Evolutionary conservation across 306 rosid genomes (phyloP), one percentile per base, ranked within the genome.

Genomic region (Vigna reflexopilosa): DNA sequence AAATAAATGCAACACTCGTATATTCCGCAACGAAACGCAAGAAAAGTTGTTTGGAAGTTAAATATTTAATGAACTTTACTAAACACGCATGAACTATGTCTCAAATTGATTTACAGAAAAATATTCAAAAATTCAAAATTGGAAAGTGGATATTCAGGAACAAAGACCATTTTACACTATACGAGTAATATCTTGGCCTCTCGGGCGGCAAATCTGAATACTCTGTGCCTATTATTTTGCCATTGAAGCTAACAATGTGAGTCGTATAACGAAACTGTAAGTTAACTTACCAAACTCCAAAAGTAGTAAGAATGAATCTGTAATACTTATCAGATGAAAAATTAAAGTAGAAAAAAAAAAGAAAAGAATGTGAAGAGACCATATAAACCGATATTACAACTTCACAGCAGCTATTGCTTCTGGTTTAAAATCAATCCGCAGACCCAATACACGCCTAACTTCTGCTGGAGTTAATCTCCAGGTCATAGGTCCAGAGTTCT

Each of bases 391-490:
- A 66, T 65, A 83, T 77, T 87, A 94, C 91, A 94, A 86, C 86
- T 91, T 91, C 9, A 94, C 86, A 54, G 97, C 93, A 32, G 94
- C 85, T 80, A 91, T 91, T 30, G 96, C 97, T 87, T 94, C 97
- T 38, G 94, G 91, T 90, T 92, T 94, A 83, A 94, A 94, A 86
- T 94, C 98, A 78, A 94, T 91, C 75, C 98, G 87, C 45, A 91
- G 86, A 83, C 91, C 93, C 82, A 95, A 82, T n/a, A 95, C 92
- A 52, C 95, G 93, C 87, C 98, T 87, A 78, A 95, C 98, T 90
- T 95, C 98, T 0, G 98, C 98, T 14, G 98, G 97, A 36, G 98
- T 95, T 59, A 95, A 86, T 74, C 98, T 92, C 98, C 98, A 95
- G 16, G 98, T 92, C 98, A 92, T 92, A 24, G 98, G 98, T 36